Percentiles rank a stretch among this genome's conserved stretches.
These are phyloP conservation scores for Brasilioporus rufonigricans DNA, from an alignment of 768 basidiomycete genomes.

Conservation along the genomic window DNA sequence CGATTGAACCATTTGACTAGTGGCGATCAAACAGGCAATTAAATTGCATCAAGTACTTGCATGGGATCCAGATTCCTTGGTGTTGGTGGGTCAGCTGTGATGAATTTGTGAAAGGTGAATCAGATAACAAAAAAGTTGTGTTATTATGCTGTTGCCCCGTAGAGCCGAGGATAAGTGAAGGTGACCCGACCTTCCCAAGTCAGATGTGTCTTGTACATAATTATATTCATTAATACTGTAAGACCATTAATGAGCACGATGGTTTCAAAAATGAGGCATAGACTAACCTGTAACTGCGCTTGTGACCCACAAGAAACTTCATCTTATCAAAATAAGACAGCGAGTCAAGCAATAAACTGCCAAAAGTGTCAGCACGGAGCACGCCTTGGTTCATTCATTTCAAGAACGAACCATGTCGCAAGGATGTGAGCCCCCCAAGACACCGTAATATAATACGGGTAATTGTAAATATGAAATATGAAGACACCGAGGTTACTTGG, in stretches of 20 bases:
- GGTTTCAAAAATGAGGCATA: neutral
- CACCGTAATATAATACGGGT: conserved; percentile 1
- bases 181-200: neutral
- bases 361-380: neutral
- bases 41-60: neutral
- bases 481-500: conserved; percentile 16
- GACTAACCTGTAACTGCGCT: neutral
- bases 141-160: neutral
- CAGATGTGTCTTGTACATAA: neutral
- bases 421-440: neutral
- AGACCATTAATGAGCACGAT: neutral
- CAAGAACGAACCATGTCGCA: conserved; percentile 9
- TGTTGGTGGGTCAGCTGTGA: neutral
- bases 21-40: neutral
- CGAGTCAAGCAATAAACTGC: conserved; percentile 5
- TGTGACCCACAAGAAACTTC: neutral
- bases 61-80: neutral
- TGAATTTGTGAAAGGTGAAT: neutral
- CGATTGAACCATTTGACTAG: neutral
- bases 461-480: conserved; percentile 10
- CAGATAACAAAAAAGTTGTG: neutral
- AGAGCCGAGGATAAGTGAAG: neutral
- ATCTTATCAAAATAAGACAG: neutral
- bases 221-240: conserved; percentile 7
- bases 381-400: neutral